Conservation (phyloP, 768 basidiomycete species). For the Floccularia luteovirens region DNA sequence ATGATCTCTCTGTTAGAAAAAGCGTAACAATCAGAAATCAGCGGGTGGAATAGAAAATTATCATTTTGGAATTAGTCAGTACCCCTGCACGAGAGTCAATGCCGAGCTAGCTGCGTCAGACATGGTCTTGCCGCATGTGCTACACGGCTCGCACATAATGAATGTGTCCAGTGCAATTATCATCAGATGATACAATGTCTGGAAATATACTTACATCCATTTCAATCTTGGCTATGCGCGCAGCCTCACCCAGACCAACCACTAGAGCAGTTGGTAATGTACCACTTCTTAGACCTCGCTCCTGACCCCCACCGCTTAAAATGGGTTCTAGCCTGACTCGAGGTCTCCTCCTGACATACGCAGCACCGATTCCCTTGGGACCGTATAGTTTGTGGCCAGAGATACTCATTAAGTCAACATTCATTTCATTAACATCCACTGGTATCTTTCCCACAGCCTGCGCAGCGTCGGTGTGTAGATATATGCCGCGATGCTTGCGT, state of each 20-base stretch:
- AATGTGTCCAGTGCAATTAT: slow-evolving; percentile 30
- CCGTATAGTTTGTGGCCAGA: slow-evolving; percentile 98
- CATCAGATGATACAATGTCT: slow-evolving; percentile 26
- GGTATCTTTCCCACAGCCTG: slow-evolving; percentile 92
- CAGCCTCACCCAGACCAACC: slow-evolving; percentile 93
- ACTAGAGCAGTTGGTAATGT: slow-evolving; percentile 84
- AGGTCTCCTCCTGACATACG: slow-evolving; percentile 89
- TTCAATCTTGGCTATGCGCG: slow-evolving; percentile 84
- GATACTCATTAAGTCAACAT: slow-evolving; percentile 92
- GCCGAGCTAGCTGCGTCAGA: slow-evolving; percentile 42
- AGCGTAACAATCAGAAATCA: slow-evolving; percentile 9
- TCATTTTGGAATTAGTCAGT: slow-evolving; percentile 43
- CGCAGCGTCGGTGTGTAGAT: slow-evolving; percentile 97
- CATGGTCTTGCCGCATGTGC: slow-evolving; percentile 13
- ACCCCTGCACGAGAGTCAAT: slow-evolving; percentile 87
- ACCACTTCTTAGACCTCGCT: slow-evolving; percentile 92
- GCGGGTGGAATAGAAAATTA: slow-evolving; percentile 2
- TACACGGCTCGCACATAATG: slow-evolving; percentile 36
- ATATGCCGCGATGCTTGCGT: slow-evolving; percentile 82
- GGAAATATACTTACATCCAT: slow-evolving; percentile 70
- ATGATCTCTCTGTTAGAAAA: slow-evolving; percentile 64
- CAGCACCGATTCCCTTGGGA: slow-evolving; percentile 92
- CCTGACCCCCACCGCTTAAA: slow-evolving; percentile 93
- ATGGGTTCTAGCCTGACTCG: slow-evolving; percentile 93
- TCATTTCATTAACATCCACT: slow-evolving; percentile 90